phyloP scores from a whole-genome alignment of 192 early-diverging fungal genomes.

The Diversispora eburnea region DNA sequence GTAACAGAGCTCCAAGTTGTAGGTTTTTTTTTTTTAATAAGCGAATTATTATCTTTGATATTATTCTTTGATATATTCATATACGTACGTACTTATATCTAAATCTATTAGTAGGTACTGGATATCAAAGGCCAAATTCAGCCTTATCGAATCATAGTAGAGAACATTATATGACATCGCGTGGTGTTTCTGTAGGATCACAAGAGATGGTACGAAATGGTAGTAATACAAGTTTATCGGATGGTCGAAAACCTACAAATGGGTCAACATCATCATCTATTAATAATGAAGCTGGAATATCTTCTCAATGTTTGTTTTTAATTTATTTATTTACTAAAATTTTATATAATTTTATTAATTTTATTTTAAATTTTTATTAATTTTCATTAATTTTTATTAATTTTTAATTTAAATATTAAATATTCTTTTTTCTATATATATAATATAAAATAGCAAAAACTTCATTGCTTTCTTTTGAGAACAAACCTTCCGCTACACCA shows the following conservation, averaged over 20 bases:
- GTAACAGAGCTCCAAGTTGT: slow-evolving; percentile 25
- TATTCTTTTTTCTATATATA: not conserved
- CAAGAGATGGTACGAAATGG: slow-evolving; percentile 2
- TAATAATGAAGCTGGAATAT: not conserved
- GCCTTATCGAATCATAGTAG: slow-evolving; percentile 10
- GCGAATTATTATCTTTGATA: not conserved
- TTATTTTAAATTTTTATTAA: not conserved
- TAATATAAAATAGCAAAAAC: no score
- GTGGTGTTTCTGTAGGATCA: not conserved
- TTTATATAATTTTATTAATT: not conserved
- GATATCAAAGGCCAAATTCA: slow-evolving; percentile 13
- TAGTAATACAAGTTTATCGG: slow-evolving; percentile 8
- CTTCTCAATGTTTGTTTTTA: slow-evolving; percentile 9
- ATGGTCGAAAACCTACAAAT: not conserved
- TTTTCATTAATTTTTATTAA: not conserved
- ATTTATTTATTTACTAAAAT: not conserved
- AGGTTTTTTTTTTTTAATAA: not conserved
- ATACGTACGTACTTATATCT: not conserved
- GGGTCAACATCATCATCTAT: slow-evolving; percentile 22
- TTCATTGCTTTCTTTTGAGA: no score
- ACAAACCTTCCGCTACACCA: not conserved
- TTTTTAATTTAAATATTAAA: not conserved
- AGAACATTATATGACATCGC: slow-evolving; percentile 3
- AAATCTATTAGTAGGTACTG: not conserved
- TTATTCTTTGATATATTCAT: not conserved